Conservation (phyloP, 208 protist genomes). For the Leishmania guyanensis region DNA sequence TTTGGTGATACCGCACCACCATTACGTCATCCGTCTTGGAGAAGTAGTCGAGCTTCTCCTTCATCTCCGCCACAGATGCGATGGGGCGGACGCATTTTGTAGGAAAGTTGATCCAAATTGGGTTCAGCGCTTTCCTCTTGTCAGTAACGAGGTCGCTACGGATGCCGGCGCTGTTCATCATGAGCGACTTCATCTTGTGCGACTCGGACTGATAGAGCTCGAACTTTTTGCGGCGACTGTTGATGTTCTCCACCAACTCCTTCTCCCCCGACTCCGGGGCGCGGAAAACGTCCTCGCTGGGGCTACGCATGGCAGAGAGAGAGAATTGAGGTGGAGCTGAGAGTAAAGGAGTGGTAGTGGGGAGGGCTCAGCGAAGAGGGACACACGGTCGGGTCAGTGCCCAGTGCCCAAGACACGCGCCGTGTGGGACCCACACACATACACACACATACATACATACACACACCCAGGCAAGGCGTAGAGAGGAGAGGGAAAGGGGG, state of each 20-base stretch:
- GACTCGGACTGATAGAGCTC: constrained; percentile 82
- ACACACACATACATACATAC: no score
- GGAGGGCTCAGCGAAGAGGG: background rate
- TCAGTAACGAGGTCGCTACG: constrained; percentile 53
- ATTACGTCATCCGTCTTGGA: constrained; percentile 73
- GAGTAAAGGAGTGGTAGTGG: background rate
- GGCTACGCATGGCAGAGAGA: constrained; percentile 16
- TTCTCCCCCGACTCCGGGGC: constrained; percentile 31
- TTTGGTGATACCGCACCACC: constrained; percentile 84
- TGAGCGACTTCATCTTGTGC: constrained; percentile 82
- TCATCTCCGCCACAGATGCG: constrained; percentile 66
- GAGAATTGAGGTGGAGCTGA: background rate
- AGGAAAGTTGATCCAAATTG: constrained; percentile 75
- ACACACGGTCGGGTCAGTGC: background rate
- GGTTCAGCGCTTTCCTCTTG: constrained; percentile 61
- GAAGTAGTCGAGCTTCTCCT: constrained; percentile 81
- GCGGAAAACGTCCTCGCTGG: constrained; percentile 30
- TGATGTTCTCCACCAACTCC: constrained; percentile 51
- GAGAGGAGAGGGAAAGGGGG: background rate
- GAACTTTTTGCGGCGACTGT: constrained; percentile 48
- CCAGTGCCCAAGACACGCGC: background rate
- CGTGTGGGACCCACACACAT: background rate
- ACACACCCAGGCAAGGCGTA: background rate
- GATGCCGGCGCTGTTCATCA: constrained; percentile 80
- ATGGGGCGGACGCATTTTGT: constrained; percentile 69